Percentiles rank a stretch among this genome's conserved stretches.
Evolutionary conservation across 352 stramenopile species (phyloP).

Genomic region (Achlya hypogyna): DNA sequence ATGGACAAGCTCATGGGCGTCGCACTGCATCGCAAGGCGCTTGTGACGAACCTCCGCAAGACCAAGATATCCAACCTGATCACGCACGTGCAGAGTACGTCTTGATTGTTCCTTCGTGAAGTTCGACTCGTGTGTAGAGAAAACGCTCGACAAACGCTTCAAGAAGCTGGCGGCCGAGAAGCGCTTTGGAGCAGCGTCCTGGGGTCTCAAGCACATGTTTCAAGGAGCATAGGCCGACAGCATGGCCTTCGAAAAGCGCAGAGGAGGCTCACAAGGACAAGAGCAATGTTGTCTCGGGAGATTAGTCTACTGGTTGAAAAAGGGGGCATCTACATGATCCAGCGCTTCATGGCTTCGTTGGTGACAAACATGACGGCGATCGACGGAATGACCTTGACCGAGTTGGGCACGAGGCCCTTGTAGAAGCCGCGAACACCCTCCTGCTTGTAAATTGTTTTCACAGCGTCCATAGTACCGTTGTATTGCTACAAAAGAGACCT

Average conservation of each 20-base stretch:
- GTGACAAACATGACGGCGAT: conserved; percentile 80
- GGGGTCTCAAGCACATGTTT: background rate
- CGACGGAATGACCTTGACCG: conserved; percentile 75
- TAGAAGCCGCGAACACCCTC: conserved; percentile 58
- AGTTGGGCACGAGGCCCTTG: conserved; percentile 63
- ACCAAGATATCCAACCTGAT: background rate
- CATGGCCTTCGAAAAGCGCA: no score
- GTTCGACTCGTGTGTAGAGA: background rate
- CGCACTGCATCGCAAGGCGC: background rate
- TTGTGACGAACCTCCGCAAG: conserved; percentile 2
- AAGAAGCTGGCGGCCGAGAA: background rate
- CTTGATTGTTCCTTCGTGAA: background rate
- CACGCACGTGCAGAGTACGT: background rate
- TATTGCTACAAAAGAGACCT: conserved; percentile 23
- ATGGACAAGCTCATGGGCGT: conserved; percentile 4
- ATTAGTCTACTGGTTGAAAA: no score
- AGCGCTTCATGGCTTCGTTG: conserved; percentile 61
- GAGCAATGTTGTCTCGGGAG: no score
- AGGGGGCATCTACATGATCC: conserved; percentile 2
- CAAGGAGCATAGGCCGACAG: no score
- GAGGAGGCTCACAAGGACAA: no score
- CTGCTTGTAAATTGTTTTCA: conserved; percentile 38
- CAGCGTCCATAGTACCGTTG: conserved; percentile 40
- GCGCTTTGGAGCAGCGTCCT: background rate
- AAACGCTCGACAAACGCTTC: background rate